Evolutionary conservation across 1,284 basidiomycete species (phyloP).

Genomic region (Sporisorium reilianum): DNA sequence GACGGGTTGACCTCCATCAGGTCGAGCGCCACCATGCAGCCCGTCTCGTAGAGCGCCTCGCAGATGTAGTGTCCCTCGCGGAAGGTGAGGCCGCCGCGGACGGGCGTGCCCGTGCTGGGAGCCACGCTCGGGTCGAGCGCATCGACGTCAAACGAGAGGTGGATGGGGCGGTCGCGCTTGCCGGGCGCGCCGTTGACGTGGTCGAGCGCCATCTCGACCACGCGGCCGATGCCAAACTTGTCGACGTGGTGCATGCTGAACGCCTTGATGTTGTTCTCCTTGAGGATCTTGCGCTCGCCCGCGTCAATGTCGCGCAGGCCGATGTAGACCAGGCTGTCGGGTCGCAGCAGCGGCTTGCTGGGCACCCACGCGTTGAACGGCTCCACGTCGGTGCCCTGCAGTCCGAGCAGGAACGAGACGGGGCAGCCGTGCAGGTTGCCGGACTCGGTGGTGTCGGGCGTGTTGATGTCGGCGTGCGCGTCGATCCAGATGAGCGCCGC

Average conservation of each 20-base stretch:
- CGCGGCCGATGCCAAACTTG: conserved; percentile 85
- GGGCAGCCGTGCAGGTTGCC: conserved; percentile 99
- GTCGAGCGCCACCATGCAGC: conserved; percentile 83
- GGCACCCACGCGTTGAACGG: conserved; percentile 68
- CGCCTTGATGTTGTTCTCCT: conserved; percentile 86
- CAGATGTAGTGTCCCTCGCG: conserved; percentile 94
- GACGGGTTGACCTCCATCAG: conserved; percentile 94
- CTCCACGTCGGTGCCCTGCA: conserved; percentile 65
- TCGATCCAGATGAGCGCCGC: conserved; percentile 86
- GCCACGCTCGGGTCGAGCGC: conserved; percentile 86
- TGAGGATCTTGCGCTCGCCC: conserved; percentile 88
- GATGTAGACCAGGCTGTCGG: conserved; percentile 88
- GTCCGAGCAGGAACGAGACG: conserved; percentile 83
- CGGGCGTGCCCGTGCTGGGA: conserved; percentile 93
- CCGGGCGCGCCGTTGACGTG: conserved; percentile 77
- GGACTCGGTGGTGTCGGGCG: conserved; percentile 81
- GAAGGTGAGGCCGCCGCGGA: conserved; percentile 94
- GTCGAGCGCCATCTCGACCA: conserved; percentile 95
- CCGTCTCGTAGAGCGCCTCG: conserved; percentile 93
- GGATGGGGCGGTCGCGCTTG: conserved; percentile 82
- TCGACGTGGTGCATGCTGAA: conserved; percentile 99
- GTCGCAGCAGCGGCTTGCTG: conserved; percentile 71
- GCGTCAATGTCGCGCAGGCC: conserved; percentile 93
- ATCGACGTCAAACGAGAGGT: conserved; percentile 97
- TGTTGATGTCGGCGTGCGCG: conserved; percentile 88